Conservation (phyloP, 208 protist genomes). For the Acanthamoeba castellanii region DNA sequence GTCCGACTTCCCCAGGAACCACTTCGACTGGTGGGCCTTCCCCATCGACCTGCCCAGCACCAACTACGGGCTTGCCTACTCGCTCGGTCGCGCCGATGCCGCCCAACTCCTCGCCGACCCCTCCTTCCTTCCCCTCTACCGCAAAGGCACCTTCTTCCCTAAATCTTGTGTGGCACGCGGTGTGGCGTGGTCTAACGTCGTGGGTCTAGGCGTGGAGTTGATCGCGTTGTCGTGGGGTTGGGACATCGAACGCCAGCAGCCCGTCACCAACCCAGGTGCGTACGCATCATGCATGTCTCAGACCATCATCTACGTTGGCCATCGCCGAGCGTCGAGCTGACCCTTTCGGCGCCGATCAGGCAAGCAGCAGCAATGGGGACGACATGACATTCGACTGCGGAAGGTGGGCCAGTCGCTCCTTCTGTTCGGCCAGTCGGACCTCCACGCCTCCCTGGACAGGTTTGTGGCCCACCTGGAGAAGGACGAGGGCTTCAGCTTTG, state of each 20-base stretch:
- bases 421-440: slow-evolving; percentile 2
- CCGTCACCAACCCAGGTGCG: neutral
- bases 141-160: neutral
- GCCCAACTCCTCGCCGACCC: neutral
- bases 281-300: neutral
- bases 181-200: neutral
- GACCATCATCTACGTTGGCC: neutral
- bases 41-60: slow-evolving; percentile 64
- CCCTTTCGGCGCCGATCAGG: too few species aligned
- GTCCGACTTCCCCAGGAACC: neutral
- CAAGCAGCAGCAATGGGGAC: neutral
- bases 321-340: too few species aligned
- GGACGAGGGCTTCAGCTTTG: neutral
- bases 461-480: neutral
- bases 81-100: neutral
- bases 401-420: slow-evolving; percentile 66
- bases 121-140: neutral
- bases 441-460: slow-evolving; percentile 9
- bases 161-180: neutral
- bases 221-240: slow-evolving; percentile 39
- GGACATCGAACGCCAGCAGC: slow-evolving; percentile 22
- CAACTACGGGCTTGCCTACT: slow-evolving; percentile 11
- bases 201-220: neutral
- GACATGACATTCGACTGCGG: slow-evolving; percentile 42
- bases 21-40: slow-evolving; percentile 57